Conservation (phyloP, 345 rosid species). For the Schrenkiella parvula region DNA sequence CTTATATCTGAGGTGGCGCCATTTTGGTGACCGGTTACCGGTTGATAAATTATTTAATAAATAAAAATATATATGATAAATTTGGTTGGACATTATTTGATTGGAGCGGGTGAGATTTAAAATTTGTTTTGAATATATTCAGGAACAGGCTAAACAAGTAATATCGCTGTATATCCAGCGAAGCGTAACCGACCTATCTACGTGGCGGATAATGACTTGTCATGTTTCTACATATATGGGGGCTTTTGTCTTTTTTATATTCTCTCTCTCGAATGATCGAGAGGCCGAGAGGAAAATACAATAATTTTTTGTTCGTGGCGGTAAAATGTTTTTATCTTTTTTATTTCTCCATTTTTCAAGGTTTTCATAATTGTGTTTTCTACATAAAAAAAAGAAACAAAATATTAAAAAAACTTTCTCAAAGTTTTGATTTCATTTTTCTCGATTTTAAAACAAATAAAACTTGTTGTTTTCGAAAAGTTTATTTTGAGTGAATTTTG, state of each 20-base stretch:
- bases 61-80: background rate
- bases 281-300: conserved; percentile 10
- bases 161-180: conserved; percentile 23
- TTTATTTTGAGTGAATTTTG: background rate
- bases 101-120: conserved; percentile 23
- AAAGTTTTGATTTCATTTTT: background rate
- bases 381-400: background rate
- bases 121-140: background rate
- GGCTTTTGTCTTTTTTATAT: conserved; percentile 23
- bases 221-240: conserved; percentile 20
- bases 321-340: background rate
- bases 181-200: conserved; percentile 29
- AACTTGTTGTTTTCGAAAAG: background rate
- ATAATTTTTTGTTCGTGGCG: background rate
- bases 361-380: background rate
- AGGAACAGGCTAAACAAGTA: conserved; percentile 25
- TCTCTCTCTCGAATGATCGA: conserved; percentile 24
- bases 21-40: conserved; percentile 17
- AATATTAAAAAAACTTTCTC: background rate
- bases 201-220: conserved; percentile 36
- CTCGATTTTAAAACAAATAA: background rate
- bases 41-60: background rate
- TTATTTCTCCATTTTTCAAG: background rate
- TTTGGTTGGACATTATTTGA: conserved; percentile 4
- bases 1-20: conserved; percentile 30